Evolutionary conservation across 345 rosid species (phyloP).

Genomic region (Sonneratia alba): DNA sequence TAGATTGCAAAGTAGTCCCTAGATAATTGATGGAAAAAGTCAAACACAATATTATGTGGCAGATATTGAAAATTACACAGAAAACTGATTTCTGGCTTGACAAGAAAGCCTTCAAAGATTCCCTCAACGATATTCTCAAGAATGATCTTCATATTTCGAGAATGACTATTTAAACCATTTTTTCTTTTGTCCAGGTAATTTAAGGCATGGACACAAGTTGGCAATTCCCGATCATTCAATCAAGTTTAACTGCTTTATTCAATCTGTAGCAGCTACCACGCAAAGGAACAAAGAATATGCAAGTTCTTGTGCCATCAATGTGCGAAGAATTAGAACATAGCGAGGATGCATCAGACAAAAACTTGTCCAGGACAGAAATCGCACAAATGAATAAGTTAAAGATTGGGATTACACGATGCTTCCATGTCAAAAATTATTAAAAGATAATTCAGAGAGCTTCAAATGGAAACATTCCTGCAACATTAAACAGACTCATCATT

Average conservation of each 20-base stretch:
- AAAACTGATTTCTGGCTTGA: neutral
- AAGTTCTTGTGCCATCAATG: neutral
- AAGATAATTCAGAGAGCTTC: neutral
- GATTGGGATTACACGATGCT: neutral
- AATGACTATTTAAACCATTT: neutral
- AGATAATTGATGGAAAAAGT: constrained; percentile 21
- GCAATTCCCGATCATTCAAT: neutral
- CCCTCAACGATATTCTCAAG: neutral
- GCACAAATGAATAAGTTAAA: neutral
- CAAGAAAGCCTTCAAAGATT: neutral
- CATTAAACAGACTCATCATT: neutral
- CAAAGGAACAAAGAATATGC: neutral
- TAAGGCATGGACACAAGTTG: neutral
- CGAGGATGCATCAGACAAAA: neutral
- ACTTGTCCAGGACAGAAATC: neutral
- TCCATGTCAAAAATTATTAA: neutral
- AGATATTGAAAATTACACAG: neutral
- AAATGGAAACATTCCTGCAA: neutral
- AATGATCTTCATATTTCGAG: neutral
- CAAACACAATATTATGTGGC: neutral
- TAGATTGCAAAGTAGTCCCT: constrained; percentile 67
- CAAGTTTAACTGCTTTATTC: neutral
- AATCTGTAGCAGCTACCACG: neutral
- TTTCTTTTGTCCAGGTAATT: neutral
- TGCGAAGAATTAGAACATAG: neutral